Evolutionary conservation across 495 filamentous ascomycete genomes (phyloP).

Genomic region (Bombardia bombarda): DNA sequence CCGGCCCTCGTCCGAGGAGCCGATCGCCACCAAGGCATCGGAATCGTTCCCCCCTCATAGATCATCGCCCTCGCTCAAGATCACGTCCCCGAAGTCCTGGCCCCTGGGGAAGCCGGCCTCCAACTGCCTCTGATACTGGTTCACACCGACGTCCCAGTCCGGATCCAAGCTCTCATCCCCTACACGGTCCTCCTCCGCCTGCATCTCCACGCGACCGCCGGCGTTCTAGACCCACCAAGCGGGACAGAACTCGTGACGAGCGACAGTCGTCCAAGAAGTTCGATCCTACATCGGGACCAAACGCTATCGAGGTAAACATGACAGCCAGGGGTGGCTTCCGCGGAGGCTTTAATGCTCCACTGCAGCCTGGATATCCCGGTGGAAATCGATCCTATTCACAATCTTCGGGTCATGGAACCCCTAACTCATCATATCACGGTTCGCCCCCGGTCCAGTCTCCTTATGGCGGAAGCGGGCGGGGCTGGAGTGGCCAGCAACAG

Average conservation of each 20-base stretch:
- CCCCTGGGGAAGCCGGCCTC: constrained; percentile 23
- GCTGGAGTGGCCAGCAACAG: constrained; percentile 47
- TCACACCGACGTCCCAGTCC: constrained; percentile 24
- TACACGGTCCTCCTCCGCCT: constrained; percentile 20
- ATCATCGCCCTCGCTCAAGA: constrained; percentile 27
- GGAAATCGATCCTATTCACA: constrained; percentile 43
- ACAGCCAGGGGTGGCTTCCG: constrained; percentile 31
- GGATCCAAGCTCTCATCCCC: constrained; percentile 20
- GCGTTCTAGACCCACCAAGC: constrained; percentile 28
- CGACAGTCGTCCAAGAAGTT: constrained; percentile 16
- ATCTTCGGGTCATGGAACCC: constrained; percentile 51
- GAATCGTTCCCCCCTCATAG: constrained; percentile 24
- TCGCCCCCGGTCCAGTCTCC: constrained; percentile 64
- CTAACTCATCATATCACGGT: constrained; percentile 54
- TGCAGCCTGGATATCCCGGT: constrained; percentile 20
- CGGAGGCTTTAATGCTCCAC: constrained; percentile 27
- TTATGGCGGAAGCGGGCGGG: constrained; percentile 52
- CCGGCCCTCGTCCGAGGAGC: constrained; percentile 9
- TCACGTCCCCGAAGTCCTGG: constrained; percentile 22
- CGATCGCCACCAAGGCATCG: constrained; percentile 19
- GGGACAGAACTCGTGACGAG: constrained; percentile 27
- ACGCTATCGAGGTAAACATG: constrained; percentile 41
- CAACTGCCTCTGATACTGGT: constrained; percentile 26
- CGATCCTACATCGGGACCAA: constrained; percentile 35
- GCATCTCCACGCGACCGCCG: constrained; percentile 29